Base-by-base conservation (phyloP, 805 yeast genomes). In the Wilhelminamyces savonicus region DNA sequence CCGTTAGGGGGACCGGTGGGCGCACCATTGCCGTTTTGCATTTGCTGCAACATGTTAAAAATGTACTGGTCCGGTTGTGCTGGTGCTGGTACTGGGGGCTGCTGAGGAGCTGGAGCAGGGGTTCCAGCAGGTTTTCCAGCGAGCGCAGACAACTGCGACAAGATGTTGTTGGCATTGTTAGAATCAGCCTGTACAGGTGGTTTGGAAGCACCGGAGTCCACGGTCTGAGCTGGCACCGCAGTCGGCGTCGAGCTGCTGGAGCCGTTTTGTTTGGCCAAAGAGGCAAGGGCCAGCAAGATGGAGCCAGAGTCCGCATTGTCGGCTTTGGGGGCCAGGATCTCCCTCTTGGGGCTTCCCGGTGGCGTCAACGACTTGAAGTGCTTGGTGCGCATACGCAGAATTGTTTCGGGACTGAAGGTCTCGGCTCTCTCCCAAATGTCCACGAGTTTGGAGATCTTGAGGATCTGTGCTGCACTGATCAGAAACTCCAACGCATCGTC, bases 401-500 rank as follows among this genome's bases (percentile, higher is more conserved):
- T 62, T 19, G 69, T 59, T 23, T 67, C 65, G 24, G 73, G 71
- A 32, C 67, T 66, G 59, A 92, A 90, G 11, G 95, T 82, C 24
- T 75, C 76, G 21, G 87, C 81, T 40, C 84, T 77, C 43, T 77
- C 84, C 98, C 98, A 92, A 46, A 92, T 88, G 40, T 85, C 95
- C 41, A 92, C 72, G 43, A 92, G 69, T 58, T 87, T 90, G 46
- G 78, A 66, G 44, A 87, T 74, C 55, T 88, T 92, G 35, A 76
- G 86, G 50, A 42, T 50, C 56, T 73, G 56, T 66, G 82, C 50
- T 68, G 82, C 32, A 35, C 51, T 53, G 24, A 69, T 59, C 37
- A 75, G 65, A 36, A 69, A 74, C 24, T 70, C 64, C 40, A 79
- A 56, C 18, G 85, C 76, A 44, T 78, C 79, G 39, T 74, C 76